Conservation (phyloP, 2,329 filamentous ascomycete species). For the Trichoderma oligosporum region DNA sequence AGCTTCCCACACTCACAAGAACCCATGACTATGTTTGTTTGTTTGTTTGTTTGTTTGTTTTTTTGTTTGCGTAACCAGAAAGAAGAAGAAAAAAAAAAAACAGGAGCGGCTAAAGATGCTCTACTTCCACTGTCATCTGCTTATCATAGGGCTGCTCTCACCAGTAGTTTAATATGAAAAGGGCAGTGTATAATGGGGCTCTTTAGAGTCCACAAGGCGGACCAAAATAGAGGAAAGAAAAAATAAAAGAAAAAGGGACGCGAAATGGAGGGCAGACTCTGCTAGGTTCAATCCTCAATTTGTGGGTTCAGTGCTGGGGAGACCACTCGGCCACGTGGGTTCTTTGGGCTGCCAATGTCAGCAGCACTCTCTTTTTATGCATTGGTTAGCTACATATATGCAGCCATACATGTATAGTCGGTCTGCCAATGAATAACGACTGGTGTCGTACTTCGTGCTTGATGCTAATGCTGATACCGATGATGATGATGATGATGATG, state of each 20-base stretch:
- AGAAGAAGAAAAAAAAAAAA: neutral
- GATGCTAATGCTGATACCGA: neutral
- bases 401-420: neutral
- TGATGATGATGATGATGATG: too few species aligned
- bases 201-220: neutral
- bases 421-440: conserved; percentile 1
- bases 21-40: conserved; percentile 15
- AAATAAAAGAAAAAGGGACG: neutral
- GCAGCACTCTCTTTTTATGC: conserved; percentile 15
- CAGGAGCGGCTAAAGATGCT: too few species aligned
- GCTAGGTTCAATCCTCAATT: conserved; percentile 7
- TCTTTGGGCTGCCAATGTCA: conserved; percentile 1
- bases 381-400: neutral
- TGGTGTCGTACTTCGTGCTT: conserved; percentile 6
- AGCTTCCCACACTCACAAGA: conserved; percentile 7
- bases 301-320: conserved; percentile 5
- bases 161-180: neutral
- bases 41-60: too few species aligned
- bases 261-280: conserved; percentile 11
- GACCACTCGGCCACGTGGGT: conserved; percentile 17
- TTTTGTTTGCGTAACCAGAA: too few species aligned
- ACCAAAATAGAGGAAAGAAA: neutral
- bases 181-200: neutral
- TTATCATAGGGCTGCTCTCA: neutral
- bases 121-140: too few species aligned